phyloP scores from a whole-genome alignment of 306 rosid genomes.

The Oxytropis ochrocephala region DNA sequence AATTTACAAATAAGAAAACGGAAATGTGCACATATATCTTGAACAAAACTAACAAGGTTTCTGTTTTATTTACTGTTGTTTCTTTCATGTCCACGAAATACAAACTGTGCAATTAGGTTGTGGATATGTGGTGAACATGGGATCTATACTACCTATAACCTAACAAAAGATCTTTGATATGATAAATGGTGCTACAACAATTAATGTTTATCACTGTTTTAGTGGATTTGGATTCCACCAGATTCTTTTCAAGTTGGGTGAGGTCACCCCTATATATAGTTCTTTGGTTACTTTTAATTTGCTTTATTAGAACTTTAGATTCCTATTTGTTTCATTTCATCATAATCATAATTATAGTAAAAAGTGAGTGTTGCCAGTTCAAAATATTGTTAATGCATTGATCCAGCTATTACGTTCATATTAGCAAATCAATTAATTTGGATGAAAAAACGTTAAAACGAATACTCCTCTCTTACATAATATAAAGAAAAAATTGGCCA shows the following conservation, averaged over 20 bases:
- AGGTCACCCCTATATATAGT: background rate
- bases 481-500: no score
- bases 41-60: background rate
- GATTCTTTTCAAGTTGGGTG: background rate
- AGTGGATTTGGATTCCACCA: background rate
- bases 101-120: conserved; percentile 1
- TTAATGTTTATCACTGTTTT: no score
- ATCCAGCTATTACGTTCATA: background rate
- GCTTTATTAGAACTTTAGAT: background rate
- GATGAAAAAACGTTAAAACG: background rate
- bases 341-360: background rate
- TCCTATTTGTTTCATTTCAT: background rate
- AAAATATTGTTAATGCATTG: conserved; percentile 10
- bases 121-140: conserved; percentile 18
- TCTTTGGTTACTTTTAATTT: background rate
- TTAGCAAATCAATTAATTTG: conserved; percentile 14
- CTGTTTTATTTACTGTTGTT: conserved; percentile 3
- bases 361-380: background rate
- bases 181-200: no score
- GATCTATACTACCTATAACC: conserved; percentile 14
- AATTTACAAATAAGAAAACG: background rate
- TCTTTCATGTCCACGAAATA: background rate
- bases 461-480: no score
- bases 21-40: conserved; percentile 13
- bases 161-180: conserved; percentile 17